Evolutionary conservation across 805 yeast species (phyloP), one percentile per base, ranked within the genome.

Genomic region (Saccharomycopsis guyanensis): DNA sequence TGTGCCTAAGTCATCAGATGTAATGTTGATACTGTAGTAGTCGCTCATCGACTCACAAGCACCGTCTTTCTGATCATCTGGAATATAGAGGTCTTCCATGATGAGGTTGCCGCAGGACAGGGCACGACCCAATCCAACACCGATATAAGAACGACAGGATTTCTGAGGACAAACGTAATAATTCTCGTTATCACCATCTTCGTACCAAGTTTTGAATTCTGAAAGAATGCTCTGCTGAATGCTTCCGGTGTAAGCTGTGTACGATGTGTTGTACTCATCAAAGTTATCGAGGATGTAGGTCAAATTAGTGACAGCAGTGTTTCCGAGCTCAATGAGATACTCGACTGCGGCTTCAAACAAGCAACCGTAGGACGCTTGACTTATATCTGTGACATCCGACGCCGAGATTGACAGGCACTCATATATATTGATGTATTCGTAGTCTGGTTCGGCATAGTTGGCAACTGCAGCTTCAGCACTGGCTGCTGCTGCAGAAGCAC

Each of bases 331-430:
- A 12, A 50, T 39, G 20, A 34, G 38, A 24, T 50, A 50, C 19
- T 38, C 18, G 2, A 40, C 53, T 33, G 23, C 24, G 10, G 45
- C 50, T 20, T 42, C 32, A 19, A 41, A 42, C 6, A 27, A 16
- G 32, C 53, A 50, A 12, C 53, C 53, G 25, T 47, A 46, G n/a
- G 29, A 31, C 15, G 43, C 40, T 3, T 25, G 24, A 8, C 18
- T 2, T 2, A 43, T 31, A 8, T 34, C 45, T 16, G 35, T 39
- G 29, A 43, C 23, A 18, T 35, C 41, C 23, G 19, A n/a, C 24
- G 22, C 19, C 12, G 16, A 15, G 4, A 34, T 35, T 3, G 18
- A 22, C 29, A 25, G 29, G 15, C 50, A 46, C 16, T 42, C 20
- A 16, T 46, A 46, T 12, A 46, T 40, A 32, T 46, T 45, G 22